Evolutionary conservation across 306 rosid species (phyloP).

Genomic region (Cucumis hystrix): DNA sequence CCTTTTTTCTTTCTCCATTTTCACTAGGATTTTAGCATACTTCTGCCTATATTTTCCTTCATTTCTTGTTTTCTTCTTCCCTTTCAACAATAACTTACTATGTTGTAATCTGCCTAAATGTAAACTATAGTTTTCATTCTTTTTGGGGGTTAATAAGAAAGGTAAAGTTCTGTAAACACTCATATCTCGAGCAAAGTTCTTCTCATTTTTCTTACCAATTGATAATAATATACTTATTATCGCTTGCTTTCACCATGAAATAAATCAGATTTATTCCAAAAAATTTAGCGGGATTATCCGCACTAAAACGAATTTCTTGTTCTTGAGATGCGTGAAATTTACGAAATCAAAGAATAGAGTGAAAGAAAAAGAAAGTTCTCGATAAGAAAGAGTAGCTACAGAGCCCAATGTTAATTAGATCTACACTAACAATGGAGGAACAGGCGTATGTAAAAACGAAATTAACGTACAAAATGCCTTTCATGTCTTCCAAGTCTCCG

Average conservation of each 20-base stretch:
- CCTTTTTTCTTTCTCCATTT: not conserved
- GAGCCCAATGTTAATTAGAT: not conserved
- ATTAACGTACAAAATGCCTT: not conserved
- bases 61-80: not conserved
- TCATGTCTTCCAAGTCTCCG: not conserved
- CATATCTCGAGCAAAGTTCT: not conserved
- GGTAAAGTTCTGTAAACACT: not conserved
- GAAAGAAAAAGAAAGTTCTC: not conserved
- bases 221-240: not conserved
- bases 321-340: not conserved
- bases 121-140: constrained; percentile 5
- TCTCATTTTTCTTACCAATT: not conserved
- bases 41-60: not conserved
- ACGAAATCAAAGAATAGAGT: not conserved
- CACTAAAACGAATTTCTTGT: not conserved
- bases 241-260: not conserved
- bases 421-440: not conserved
- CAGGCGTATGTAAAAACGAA: not conserved
- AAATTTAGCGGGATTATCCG: no score
- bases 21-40: not conserved
- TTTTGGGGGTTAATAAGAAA: not conserved
- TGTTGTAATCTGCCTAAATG: constrained; percentile 1
- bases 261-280: no score
- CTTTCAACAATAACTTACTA: not conserved
- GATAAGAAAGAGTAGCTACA: not conserved